phyloP scores from a whole-genome alignment of 164 flowering plant genomes.

The Umbilicus rupestris region DNA sequence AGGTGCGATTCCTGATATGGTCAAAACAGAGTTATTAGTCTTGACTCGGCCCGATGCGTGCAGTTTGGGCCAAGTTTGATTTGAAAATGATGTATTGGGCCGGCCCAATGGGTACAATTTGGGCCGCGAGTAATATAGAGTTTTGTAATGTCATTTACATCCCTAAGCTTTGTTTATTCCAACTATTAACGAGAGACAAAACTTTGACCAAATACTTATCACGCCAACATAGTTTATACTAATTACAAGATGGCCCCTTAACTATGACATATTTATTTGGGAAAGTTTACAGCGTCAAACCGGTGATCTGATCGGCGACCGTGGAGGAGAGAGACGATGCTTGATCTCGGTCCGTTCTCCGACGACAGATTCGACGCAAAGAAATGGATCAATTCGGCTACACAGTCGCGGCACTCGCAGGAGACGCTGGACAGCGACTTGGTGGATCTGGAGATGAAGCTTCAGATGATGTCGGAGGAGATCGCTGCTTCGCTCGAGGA shows the following conservation, averaged over 20 bases:
- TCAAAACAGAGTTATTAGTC: no score
- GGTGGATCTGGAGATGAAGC: conserved; percentile 95
- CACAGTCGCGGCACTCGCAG: conserved; percentile 58
- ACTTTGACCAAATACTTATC: neutral
- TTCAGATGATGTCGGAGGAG: conserved; percentile 92
- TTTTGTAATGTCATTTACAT: neutral
- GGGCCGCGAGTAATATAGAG: no score
- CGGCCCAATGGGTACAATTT: no score
- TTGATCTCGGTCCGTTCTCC: conserved; percentile 81
- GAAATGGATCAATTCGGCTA: conserved; percentile 82
- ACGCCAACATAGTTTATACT: neutral
- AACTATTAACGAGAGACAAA: neutral
- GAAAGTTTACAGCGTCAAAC: no score
- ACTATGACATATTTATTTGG: neutral
- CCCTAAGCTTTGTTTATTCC: neutral
- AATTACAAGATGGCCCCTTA: neutral
- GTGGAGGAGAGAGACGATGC: conserved; percentile 39
- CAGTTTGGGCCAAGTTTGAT: no score
- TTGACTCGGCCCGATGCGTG: no score
- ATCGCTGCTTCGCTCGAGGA: conserved; percentile 93
- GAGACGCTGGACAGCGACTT: conserved; percentile 76
- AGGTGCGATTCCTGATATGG: no score
- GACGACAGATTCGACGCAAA: conserved; percentile 87
- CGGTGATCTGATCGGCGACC: neutral
- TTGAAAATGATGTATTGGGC: no score